Percentiles rank a stretch among this genome's conserved stretches.
These are phyloP conservation scores for Huntiella savannae DNA, from an alignment of 2,329 filamentous ascomycete genomes.

Conservation along the genomic window DNA sequence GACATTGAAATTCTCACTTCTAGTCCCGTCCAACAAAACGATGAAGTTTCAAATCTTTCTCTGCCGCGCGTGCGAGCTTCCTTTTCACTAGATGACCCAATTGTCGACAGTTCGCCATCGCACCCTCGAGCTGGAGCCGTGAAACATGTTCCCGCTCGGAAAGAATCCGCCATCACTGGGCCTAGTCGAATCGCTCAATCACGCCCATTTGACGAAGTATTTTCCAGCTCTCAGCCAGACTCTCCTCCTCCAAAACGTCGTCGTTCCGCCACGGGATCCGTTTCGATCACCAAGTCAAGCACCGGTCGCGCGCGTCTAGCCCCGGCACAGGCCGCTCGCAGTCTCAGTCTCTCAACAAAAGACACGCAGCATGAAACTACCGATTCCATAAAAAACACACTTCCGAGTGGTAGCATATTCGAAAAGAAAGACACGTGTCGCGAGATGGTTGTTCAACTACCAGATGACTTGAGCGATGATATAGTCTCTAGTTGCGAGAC, in stretches of 20 bases:
- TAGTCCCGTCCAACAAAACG: too few relatives aligned
- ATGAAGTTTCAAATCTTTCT: too few relatives aligned
- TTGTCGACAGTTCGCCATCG: too few relatives aligned
- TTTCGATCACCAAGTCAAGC: background rate
- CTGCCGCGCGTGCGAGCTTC: too few relatives aligned
- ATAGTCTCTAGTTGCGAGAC: conserved; percentile 27
- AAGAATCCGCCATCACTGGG: too few relatives aligned
- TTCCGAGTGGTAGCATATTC: background rate
- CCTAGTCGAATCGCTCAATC: too few relatives aligned
- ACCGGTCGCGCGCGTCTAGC: background rate
- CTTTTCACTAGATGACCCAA: too few relatives aligned
- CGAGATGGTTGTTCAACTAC: conserved; percentile 62
- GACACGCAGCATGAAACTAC: background rate
- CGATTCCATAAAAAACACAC: background rate
- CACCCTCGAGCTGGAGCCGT: too few relatives aligned
- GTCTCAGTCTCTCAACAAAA: too few relatives aligned
- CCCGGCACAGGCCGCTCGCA: background rate
- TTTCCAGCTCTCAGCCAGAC: background rate
- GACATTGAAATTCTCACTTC: too few relatives aligned
- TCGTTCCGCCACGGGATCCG: background rate
- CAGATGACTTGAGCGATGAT: conserved; percentile 32
- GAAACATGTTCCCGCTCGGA: too few relatives aligned
- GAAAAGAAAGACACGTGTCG: conserved; percentile 55
- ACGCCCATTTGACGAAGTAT: background rate
- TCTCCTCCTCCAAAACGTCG: background rate